Evolutionary conservation across 2,329 filamentous ascomycete species (phyloP), one percentile per base, ranked within the genome.

Genomic region (Taxawa tesnikishii): DNA sequence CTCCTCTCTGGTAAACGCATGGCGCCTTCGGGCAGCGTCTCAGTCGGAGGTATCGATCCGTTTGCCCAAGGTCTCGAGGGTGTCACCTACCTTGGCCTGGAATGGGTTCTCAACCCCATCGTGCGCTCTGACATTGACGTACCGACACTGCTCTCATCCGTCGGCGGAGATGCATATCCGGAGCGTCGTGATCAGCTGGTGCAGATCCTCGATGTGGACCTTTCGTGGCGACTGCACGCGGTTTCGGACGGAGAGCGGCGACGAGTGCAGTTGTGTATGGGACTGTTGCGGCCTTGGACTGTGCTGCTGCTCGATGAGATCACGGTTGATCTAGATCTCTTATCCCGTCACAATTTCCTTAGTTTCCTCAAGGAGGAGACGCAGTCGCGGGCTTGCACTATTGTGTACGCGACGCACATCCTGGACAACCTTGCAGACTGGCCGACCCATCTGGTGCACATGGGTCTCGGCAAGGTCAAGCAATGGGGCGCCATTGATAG

Each of bases 31-130:
- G 65, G 70, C 51, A 75, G 77, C 42, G 82, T 98, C 54, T 65
- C 63, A 48, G 78, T 98, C 40, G 79, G 74, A 29, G 83, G 82
- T 41, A 74, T 83, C 29, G 90, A 98, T 58, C 90, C 90, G 6
- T 98, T 98, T 72, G 81, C 83, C 55, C 72, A 85, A 21, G 75
- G 79, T 8, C 74, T 94, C 16, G 83, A 94, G 59, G 90, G 90
- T 40, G 88, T 98, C 18, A 96, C 88, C 14, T 98, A 98, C 58
- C 79, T 98, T 6, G 90, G 90, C 1, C 74, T 94, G 1, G 90
- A 98, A 66, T 98, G 90, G 90, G 90, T 96, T 3, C 72, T 98
- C 7, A 96, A 96, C 64, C 83, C 83, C 29, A 93, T 96, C 48
- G 90, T 96, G 29, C 81, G 88, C 31, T 92, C 80, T 17, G 90